Evolutionary conservation across 352 stramenopile species (phyloP).

Genomic region (Pythium rhizo-oryzae): DNA sequence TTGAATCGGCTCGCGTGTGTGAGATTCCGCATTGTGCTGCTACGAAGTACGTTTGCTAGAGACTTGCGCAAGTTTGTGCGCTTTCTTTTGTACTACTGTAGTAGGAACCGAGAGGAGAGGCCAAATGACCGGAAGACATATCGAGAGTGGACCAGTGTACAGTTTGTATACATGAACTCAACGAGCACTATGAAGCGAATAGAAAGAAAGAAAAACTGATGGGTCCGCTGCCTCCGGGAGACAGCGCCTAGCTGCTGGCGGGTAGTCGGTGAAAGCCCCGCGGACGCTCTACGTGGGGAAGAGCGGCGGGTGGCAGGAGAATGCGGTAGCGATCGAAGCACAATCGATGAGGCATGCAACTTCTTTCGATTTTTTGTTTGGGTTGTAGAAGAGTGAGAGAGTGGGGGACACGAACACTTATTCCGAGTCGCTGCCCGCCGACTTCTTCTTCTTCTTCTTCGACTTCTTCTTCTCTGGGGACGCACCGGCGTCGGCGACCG

Average conservation of each 20-base stretch:
- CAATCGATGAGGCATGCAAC: constrained; percentile 10
- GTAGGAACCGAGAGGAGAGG: too few species aligned
- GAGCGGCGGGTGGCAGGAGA: not conserved
- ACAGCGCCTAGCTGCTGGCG: constrained; percentile 14
- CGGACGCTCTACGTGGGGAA: constrained; percentile 1
- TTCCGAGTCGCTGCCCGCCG: constrained; percentile 71
- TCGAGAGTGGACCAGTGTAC: constrained; percentile 8
- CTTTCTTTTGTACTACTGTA: too few species aligned
- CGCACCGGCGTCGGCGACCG: constrained; percentile 47
- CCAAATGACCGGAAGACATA: not conserved
- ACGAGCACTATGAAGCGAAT: not conserved
- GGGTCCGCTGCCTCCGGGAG: not conserved
- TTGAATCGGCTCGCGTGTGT: too few species aligned
- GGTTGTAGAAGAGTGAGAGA: not conserved
- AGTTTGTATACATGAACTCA: constrained; percentile 18
- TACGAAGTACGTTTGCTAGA: too few species aligned
- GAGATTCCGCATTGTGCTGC: too few species aligned
- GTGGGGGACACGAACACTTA: constrained; percentile 32
- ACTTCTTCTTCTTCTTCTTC: constrained; percentile 90
- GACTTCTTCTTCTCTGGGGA: constrained; percentile 88
- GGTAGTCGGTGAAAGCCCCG: not conserved
- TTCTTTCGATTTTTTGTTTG: constrained; percentile 7
- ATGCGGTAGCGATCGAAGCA: constrained; percentile 7
- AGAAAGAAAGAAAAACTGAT: constrained; percentile 8
- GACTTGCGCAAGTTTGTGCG: too few species aligned